Conservation (phyloP, 2,329 filamentous ascomycete species). For the Xylaria sp. region DNA sequence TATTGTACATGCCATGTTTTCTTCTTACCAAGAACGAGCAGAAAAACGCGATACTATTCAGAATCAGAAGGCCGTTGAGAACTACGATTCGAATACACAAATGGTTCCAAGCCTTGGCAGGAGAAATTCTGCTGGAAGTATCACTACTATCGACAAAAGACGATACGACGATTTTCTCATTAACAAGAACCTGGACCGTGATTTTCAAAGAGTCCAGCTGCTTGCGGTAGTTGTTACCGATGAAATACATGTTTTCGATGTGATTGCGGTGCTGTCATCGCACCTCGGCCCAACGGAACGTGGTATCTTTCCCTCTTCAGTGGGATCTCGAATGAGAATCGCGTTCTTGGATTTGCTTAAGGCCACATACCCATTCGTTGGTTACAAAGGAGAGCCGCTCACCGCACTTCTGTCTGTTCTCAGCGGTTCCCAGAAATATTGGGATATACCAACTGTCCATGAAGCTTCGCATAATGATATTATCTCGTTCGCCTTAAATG, state of each 20-base stretch:
- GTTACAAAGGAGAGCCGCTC: slow-evolving; percentile 79
- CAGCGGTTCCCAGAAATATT: slow-evolving; percentile 63
- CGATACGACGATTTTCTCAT: slow-evolving; percentile 69
- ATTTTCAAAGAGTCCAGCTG: slow-evolving; percentile 62
- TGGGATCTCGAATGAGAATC: slow-evolving; percentile 71
- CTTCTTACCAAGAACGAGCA: slow-evolving; percentile 70
- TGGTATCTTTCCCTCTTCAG: slow-evolving; percentile 63
- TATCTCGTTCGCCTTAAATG: slow-evolving; percentile 60
- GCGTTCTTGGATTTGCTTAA: slow-evolving; percentile 77
- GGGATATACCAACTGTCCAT: slow-evolving; percentile 59
- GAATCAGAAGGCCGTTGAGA: slow-evolving; percentile 68
- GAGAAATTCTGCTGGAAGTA: slow-evolving; percentile 70
- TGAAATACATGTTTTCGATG: slow-evolving; percentile 64
- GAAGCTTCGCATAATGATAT: slow-evolving; percentile 54
- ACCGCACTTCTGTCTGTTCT: slow-evolving; percentile 74
- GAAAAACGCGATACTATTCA: slow-evolving; percentile 69
- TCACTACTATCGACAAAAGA: slow-evolving; percentile 70
- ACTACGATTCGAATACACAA: slow-evolving; percentile 61
- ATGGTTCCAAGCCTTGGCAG: slow-evolving; percentile 56
- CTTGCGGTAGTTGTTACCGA: slow-evolving; percentile 63
- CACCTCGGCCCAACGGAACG: slow-evolving; percentile 58
- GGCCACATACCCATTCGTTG: slow-evolving; percentile 72
- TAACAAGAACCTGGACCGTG: slow-evolving; percentile 61
- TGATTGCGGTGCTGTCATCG: slow-evolving; percentile 63
- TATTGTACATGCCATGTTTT: slow-evolving; percentile 75